A percentile compares a stretch with the other conserved stretches of the same genome.
Evolutionary conservation across 148 eudicot species (phyloP).

Genomic region (Talinum fruticosum): DNA sequence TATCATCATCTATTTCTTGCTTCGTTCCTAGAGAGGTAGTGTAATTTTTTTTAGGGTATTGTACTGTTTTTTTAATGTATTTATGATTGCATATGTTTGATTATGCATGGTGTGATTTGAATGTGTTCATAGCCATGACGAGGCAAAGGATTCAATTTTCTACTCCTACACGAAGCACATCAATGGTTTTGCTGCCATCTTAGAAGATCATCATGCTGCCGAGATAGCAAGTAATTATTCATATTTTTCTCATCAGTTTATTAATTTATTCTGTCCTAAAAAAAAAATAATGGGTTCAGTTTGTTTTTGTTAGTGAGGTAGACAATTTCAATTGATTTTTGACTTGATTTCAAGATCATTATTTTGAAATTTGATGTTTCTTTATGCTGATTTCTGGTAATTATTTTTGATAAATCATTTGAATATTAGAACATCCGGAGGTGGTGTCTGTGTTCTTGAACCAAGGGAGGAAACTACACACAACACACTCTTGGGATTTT

Average conservation of each 20-base stretch:
- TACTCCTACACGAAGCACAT: conserved; percentile 53
- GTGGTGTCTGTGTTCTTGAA: conserved; percentile 58
- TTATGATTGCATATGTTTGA: neutral
- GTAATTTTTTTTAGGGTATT: too few relatives aligned
- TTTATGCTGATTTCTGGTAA: too few relatives aligned
- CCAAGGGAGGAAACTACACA: conserved; percentile 47
- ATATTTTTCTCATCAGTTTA: neutral
- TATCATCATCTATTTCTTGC: conserved; percentile 53
- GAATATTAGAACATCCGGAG: conserved; percentile 42
- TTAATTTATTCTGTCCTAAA: too few relatives aligned
- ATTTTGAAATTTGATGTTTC: too few relatives aligned
- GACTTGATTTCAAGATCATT: too few relatives aligned
- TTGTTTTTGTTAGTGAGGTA: too few relatives aligned
- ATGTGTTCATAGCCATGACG: conserved; percentile 37
- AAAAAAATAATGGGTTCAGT: too few relatives aligned
- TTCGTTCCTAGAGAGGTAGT: conserved; percentile 56
- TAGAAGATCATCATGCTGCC: conserved; percentile 54
- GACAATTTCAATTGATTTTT: too few relatives aligned
- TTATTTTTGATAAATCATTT: neutral
- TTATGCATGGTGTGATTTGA: neutral
- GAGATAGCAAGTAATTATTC: conserved; percentile 45
- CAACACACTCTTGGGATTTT: conserved; percentile 73
- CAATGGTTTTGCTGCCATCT: conserved; percentile 62
- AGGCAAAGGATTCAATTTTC: conserved; percentile 50
- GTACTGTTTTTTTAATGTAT: too few relatives aligned